Conservation (phyloP, 805 yeast species). For the Tetrapisispora iriomotensis region DNA sequence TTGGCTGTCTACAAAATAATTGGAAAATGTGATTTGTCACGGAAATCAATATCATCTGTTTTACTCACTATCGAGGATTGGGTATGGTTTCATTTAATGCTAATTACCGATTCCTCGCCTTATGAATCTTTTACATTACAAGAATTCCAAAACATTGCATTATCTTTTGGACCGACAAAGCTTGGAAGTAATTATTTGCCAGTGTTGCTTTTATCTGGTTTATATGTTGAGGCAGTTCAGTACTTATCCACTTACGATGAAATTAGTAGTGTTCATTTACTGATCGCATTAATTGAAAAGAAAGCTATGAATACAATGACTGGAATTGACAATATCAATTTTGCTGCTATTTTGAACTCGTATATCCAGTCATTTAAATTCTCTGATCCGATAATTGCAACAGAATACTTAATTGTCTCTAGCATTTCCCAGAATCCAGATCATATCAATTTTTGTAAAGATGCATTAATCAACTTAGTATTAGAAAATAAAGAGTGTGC, state of each 20-base stretch:
- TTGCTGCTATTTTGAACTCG: conserved; percentile 62
- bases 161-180: conserved; percentile 62
- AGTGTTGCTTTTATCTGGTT: conserved; percentile 62
- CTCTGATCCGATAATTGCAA: conserved; percentile 82
- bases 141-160: conserved; percentile 64
- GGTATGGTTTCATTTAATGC: conserved; percentile 86
- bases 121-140: conserved; percentile 62
- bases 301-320: conserved; percentile 29
- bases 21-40: conserved; percentile 76
- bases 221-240: conserved; percentile 71
- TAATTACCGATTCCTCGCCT: conserved; percentile 52
- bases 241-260: conserved; percentile 48
- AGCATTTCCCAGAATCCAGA: conserved; percentile 40
- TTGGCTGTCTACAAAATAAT: conserved; percentile 83
- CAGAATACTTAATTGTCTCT: conserved; percentile 74
- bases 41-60: conserved; percentile 59
- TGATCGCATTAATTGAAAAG: conserved; percentile 68
- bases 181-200: conserved; percentile 70
- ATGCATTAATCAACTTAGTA: conserved; percentile 73
- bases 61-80: conserved; percentile 84
- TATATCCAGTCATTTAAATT: conserved; percentile 76
- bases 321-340: conserved; percentile 25
- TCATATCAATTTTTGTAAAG: conserved; percentile 55
- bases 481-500: conserved; percentile 79
- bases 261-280: conserved; percentile 81